Conservation (phyloP, 805 yeast genomes). For the Nakazawaea sp. region DNA sequence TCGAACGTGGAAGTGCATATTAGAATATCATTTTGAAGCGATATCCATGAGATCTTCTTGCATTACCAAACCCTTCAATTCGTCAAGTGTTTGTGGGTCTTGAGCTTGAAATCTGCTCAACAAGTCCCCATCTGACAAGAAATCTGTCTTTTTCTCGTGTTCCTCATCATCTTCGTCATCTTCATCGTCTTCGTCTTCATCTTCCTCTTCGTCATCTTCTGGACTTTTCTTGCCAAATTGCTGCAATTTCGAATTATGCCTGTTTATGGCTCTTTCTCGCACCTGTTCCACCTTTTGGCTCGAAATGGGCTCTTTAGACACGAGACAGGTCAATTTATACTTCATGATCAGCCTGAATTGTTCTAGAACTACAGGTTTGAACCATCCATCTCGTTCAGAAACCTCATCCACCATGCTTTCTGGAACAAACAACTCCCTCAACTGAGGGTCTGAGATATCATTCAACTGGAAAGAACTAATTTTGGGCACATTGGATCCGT, state of each 20-base stretch:
- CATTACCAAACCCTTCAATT: constrained; percentile 30
- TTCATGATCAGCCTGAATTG: constrained; percentile 64
- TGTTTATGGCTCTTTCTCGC: constrained; percentile 26
- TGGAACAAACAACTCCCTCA: constrained; percentile 34
- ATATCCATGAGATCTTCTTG: constrained; percentile 21
- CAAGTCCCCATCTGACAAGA: constrained; percentile 21
- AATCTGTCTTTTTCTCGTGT: constrained; percentile 15
- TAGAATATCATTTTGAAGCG: too few relatives aligned
- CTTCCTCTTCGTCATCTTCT: constrained; percentile 18
- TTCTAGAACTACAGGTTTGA: constrained; percentile 49
- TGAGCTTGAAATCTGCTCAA: constrained; percentile 28
- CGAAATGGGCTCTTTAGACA: constrained; percentile 42
- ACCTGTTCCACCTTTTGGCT: constrained; percentile 35
- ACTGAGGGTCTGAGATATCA: constrained; percentile 63
- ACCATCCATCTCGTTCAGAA: constrained; percentile 78
- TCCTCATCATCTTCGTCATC: constrained; percentile 21
- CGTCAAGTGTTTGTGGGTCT: constrained; percentile 27
- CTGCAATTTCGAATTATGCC: constrained; percentile 18
- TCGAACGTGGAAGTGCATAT: too few relatives aligned
- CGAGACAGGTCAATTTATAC: constrained; percentile 61
- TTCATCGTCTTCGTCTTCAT: constrained; percentile 26
- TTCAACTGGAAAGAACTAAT: constrained; percentile 74
- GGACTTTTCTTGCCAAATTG: constrained; percentile 7
- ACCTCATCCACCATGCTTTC: constrained; percentile 33
- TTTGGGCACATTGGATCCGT: constrained; percentile 63